Evolutionary conservation across 2,329 filamentous ascomycete species (phyloP).

Genomic region (Chalara sp.): DNA sequence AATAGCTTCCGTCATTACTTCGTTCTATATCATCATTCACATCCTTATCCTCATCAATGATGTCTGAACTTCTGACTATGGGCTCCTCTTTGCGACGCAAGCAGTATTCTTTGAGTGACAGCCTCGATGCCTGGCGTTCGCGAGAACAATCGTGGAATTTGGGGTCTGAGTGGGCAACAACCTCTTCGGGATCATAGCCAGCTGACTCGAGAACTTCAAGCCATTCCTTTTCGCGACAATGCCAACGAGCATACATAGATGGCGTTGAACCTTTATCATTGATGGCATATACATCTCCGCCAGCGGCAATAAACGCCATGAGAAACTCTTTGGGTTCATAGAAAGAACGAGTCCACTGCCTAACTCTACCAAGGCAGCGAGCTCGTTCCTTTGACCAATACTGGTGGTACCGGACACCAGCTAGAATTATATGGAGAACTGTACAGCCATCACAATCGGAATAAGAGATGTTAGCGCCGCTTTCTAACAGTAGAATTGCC

Average conservation of each 20-base stretch:
- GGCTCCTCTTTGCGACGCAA: constrained; percentile 1
- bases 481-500: constrained; percentile 9
- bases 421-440: constrained; percentile 9
- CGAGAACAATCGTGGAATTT: not conserved
- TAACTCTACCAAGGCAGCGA: not conserved
- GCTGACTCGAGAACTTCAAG: constrained; percentile 1
- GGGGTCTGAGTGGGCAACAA: constrained; percentile 29
- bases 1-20: not conserved
- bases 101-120: constrained; percentile 4
- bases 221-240: constrained; percentile 1
- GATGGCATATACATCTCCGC: constrained; percentile 5
- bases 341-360: not conserved
- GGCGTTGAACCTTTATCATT: constrained; percentile 2
- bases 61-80: not conserved
- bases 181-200: constrained; percentile 28
- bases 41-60: not conserved
- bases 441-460: constrained; percentile 4
- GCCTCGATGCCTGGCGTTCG: not conserved
- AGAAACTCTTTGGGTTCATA: constrained; percentile 2
- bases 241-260: constrained; percentile 1
- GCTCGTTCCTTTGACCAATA: not conserved
- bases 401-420: not conserved
- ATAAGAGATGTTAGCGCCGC: constrained; percentile 2
- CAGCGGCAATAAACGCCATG: constrained; percentile 3
- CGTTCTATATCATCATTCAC: not conserved